These are phyloP conservation scores for Apiotrichum porosum DNA, from an alignment of 1,284 basidiomycete species.

Conservation along the genomic window DNA sequence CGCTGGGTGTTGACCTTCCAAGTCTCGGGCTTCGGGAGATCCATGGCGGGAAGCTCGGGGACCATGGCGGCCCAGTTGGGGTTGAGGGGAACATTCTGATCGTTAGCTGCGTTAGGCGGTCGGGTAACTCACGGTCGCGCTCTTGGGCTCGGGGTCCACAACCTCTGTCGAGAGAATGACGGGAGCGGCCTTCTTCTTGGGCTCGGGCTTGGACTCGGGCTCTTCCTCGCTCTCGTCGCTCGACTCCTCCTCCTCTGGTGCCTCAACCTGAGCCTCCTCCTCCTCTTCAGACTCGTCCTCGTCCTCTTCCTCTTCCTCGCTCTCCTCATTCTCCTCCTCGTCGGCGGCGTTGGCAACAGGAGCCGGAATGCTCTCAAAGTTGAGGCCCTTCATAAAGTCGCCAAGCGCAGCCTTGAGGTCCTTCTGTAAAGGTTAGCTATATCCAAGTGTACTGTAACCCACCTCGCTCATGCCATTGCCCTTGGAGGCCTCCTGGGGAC, in stretches of 20 bases:
- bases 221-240: constrained; percentile 31
- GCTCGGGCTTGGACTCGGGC: constrained; percentile 13
- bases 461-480: constrained; percentile 34
- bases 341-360: constrained; percentile 32
- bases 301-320: constrained; percentile 19
- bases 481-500: constrained; percentile 25
- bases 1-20: constrained; percentile 30
- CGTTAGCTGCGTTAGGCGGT: too few species aligned
- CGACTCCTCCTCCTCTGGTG: constrained; percentile 39
- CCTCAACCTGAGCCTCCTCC: constrained; percentile 40
- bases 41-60: constrained; percentile 26
- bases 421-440: constrained; percentile 34
- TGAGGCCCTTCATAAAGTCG: constrained; percentile 58
- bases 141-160: constrained; percentile 22
- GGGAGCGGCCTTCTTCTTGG: constrained; percentile 37
- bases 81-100: constrained; percentile 30
- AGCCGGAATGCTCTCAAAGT: constrained; percentile 44
- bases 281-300: constrained; percentile 27
- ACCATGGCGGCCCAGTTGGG: constrained; percentile 32
- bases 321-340: constrained; percentile 33
- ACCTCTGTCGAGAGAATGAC: constrained; percentile 25
- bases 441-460: not conserved
- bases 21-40: constrained; percentile 15
- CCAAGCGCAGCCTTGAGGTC: constrained; percentile 57
- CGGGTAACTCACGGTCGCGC: too few species aligned